Evolutionary conservation across 202 grass and related monocot species (phyloP).

Genomic region (Panicum virgatum): DNA sequence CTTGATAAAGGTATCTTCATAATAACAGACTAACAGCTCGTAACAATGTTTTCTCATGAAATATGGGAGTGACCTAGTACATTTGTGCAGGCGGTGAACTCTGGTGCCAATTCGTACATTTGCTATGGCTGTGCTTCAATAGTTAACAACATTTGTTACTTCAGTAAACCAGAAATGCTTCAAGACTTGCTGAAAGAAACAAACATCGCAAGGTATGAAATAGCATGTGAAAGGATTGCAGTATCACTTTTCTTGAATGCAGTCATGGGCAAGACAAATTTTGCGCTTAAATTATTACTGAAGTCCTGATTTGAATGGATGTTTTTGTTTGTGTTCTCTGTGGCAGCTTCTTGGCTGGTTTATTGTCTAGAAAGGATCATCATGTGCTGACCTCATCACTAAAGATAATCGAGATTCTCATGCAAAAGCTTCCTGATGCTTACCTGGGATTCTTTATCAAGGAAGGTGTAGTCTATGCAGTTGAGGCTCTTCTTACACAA

Average conservation of each 20-base stretch:
- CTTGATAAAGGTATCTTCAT: constrained; percentile 88
- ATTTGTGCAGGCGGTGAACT: constrained; percentile 71
- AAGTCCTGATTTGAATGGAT: constrained; percentile 20
- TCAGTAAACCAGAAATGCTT: constrained; percentile 89
- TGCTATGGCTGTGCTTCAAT: constrained; percentile 88
- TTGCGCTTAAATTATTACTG: constrained; percentile 8
- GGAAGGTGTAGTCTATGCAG: constrained; percentile 87
- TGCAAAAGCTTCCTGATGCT: constrained; percentile 95
- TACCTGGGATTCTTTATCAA: constrained; percentile 97
- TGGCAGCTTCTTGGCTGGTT: constrained; percentile 90
- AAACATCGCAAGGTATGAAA: constrained; percentile 88
- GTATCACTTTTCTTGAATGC: neutral
- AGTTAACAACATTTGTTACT: constrained; percentile 92
- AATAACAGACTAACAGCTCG: constrained; percentile 21
- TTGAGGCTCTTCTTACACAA: constrained; percentile 74
- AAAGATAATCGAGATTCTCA: constrained; percentile 90
- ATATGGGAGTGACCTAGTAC: constrained; percentile 38
- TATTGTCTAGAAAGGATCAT: constrained; percentile 88
- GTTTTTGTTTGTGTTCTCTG: constrained; percentile 40
- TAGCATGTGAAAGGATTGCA: neutral
- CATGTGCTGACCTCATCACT: constrained; percentile 79
- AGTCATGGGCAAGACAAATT: constrained; percentile 8
- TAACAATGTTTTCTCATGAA: constrained; percentile 25
- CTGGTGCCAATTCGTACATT: constrained; percentile 83
- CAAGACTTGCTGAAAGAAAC: constrained; percentile 74